Percentiles rank a stretch among this genome's conserved stretches.
phyloP scores from a whole-genome alignment of 2,329 filamentous ascomycete species.

The Ciborinia camelliae region DNA sequence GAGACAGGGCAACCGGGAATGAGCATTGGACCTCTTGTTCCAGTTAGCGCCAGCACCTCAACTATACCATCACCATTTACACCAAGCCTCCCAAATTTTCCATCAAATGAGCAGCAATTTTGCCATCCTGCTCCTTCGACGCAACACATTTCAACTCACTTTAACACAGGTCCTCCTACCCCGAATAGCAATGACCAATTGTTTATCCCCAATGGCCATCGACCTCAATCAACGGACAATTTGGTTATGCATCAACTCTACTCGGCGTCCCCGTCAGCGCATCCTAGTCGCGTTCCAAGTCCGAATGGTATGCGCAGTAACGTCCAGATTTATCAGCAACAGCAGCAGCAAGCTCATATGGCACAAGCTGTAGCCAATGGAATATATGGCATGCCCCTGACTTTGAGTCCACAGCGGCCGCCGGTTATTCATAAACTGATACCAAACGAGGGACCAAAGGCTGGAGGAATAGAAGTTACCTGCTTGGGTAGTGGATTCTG shows the following conservation, averaged over 20 bases:
- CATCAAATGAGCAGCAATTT: constrained; percentile 38
- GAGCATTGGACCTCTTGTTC: constrained; percentile 39
- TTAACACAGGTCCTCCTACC: constrained; percentile 60
- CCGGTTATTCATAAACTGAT: constrained; percentile 79
- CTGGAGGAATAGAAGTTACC: constrained; percentile 83
- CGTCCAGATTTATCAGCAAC: constrained; percentile 44
- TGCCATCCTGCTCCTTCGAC: constrained; percentile 24
- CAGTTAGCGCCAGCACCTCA: constrained; percentile 38
- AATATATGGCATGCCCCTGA: constrained; percentile 51
- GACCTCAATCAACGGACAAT: constrained; percentile 64
- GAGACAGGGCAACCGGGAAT: constrained; percentile 51
- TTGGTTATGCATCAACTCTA: constrained; percentile 61
- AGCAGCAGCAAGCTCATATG: constrained; percentile 43
- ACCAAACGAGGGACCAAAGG: constrained; percentile 75
- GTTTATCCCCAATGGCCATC: constrained; percentile 53
- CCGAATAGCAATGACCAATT: constrained; percentile 62
- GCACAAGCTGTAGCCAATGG: constrained; percentile 47
- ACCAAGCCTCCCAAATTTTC: constrained; percentile 46
- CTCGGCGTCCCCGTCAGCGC: constrained; percentile 68
- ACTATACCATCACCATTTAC: constrained; percentile 53
- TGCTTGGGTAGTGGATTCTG: constrained; percentile 78
- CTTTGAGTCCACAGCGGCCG: constrained; percentile 49
- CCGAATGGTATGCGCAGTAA: constrained; percentile 55
- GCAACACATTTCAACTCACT: constrained; percentile 42
- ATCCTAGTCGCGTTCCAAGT: constrained; percentile 75